Percentiles rank a stretch among this genome's conserved stretches.
Conservation (phyloP, 345 rosid species). For the Hibiscus tridactylites region DNA sequence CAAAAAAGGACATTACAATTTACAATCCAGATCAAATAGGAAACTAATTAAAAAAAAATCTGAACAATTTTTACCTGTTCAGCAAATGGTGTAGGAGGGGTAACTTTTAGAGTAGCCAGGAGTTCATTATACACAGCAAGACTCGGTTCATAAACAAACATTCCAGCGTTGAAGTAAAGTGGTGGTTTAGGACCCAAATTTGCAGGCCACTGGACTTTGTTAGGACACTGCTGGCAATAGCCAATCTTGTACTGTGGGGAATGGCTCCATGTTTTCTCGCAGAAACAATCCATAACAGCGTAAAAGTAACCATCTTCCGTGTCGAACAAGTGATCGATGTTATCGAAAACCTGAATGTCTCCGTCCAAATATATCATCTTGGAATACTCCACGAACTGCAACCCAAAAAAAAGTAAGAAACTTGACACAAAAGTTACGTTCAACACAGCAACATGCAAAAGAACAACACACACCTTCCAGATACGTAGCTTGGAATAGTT, state of each 20-base stretch:
- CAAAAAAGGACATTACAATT: no score
- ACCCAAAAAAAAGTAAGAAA: background rate
- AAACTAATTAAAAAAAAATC: no score
- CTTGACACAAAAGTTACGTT: background rate
- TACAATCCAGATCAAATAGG: background rate
- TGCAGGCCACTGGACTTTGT: conserved; percentile 45
- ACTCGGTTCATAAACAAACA: background rate
- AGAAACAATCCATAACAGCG: background rate
- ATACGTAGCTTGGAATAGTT: conserved; percentile 88
- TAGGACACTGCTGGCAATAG: conserved; percentile 71
- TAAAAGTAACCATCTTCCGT: conserved; percentile 22
- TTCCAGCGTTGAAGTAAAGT: background rate
- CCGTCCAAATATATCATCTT: conserved; percentile 47
- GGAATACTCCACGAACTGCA: conserved; percentile 35
- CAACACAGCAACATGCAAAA: background rate
- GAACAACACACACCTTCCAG: conserved; percentile 59
- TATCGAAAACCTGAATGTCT: conserved; percentile 66
- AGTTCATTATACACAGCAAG: background rate
- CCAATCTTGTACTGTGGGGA: conserved; percentile 29
- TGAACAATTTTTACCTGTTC: background rate
- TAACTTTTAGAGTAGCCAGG: background rate
- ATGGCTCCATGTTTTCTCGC: background rate
- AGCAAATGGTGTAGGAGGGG: background rate
- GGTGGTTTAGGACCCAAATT: conserved; percentile 44
- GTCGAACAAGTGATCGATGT: conserved; percentile 65